A percentile compares a stretch with the other conserved stretches of the same genome.
These are phyloP conservation scores for Coleophoma crateriformis DNA, from an alignment of 2,329 filamentous ascomycete species.

Conservation along the genomic window DNA sequence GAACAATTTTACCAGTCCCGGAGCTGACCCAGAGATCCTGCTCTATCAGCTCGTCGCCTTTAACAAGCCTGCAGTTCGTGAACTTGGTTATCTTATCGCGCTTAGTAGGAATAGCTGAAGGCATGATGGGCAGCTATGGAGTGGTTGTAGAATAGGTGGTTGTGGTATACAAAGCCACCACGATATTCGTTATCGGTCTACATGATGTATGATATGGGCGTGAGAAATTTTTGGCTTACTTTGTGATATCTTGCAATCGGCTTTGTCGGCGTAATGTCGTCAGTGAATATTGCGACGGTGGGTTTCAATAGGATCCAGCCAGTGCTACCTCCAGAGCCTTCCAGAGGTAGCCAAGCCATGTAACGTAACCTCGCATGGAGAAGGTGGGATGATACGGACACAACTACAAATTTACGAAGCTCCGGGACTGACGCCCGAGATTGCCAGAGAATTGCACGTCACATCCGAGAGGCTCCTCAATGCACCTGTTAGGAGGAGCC, in stretches of 20 bases:
- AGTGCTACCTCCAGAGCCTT: too few relatives aligned
- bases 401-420: not conserved
- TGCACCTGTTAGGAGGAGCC: not conserved
- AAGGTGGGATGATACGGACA: not conserved
- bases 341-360: not conserved
- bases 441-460: not conserved
- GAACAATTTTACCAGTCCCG: slow-evolving; percentile 72
- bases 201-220: slow-evolving; percentile 17
- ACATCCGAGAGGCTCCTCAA: not conserved
- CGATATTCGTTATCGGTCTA: slow-evolving; percentile 6
- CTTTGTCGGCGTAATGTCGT: not conserved
- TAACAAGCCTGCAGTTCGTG: slow-evolving; percentile 78
- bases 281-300: slow-evolving; percentile 8
- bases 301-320: not conserved
- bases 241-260: slow-evolving; percentile 6
- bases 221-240: slow-evolving; percentile 4
- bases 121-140: slow-evolving; percentile 11
- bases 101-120: slow-evolving; percentile 32
- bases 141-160: not conserved
- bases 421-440: not conserved
- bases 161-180: not conserved
- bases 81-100: slow-evolving; percentile 70
- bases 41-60: slow-evolving; percentile 58
- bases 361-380: not conserved
- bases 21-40: slow-evolving; percentile 90